phyloP scores from a whole-genome alignment of 2,329 filamentous ascomycete species.

The Colletotrichum spaethianum region DNA sequence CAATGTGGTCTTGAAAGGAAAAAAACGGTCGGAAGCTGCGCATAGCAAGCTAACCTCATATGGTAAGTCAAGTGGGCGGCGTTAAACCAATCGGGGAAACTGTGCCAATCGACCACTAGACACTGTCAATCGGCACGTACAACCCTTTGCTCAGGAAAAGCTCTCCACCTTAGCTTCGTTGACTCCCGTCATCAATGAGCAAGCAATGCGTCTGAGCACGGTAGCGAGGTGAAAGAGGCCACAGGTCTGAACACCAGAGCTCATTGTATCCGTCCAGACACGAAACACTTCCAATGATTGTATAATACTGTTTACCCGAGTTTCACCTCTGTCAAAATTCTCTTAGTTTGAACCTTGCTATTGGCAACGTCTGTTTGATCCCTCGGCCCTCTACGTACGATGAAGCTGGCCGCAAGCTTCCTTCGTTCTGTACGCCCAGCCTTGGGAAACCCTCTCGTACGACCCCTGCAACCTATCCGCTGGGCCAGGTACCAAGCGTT shows the following conservation, averaged over 20 bases:
- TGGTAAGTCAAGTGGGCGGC: background rate
- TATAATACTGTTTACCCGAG: background rate
- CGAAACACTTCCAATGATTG: background rate
- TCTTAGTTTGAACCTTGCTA: background rate
- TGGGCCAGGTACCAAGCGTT: conserved; percentile 60
- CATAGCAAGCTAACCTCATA: conserved; percentile 10
- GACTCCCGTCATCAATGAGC: background rate
- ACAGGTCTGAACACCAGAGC: background rate
- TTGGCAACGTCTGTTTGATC: background rate
- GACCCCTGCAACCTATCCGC: conserved; percentile 23
- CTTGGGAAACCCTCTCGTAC: background rate
- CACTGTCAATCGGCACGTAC: background rate
- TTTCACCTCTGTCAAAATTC: background rate
- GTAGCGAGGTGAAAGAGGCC: background rate
- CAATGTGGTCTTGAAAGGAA: conserved; percentile 26
- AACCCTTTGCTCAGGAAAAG: background rate
- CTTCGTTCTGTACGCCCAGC: conserved; percentile 2
- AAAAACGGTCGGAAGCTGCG: conserved; percentile 8
- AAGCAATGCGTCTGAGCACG: background rate
- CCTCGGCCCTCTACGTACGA: background rate
- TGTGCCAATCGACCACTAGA: background rate
- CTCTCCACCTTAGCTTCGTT: background rate
- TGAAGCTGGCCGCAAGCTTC: conserved; percentile 15
- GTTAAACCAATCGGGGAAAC: background rate
- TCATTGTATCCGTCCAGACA: background rate